Percentiles rank a stretch among this genome's conserved stretches.
phyloP scores from a whole-genome alignment of 2,329 filamentous ascomycete genomes.

The Aspergillus sp. region DNA sequence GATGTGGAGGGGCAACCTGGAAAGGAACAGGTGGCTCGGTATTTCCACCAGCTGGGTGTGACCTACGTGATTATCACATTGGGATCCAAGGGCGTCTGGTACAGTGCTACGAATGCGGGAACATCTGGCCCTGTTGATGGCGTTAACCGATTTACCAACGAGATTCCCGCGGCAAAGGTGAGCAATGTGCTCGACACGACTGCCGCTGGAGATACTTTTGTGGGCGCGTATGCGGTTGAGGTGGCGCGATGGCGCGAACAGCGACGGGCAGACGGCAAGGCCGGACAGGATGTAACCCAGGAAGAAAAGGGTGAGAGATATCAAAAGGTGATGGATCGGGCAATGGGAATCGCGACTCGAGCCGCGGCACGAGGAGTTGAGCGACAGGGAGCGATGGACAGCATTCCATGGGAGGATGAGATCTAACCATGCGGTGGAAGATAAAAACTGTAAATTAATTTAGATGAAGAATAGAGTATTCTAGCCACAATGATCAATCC shows the following conservation, averaged over 20 bases:
- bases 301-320: slow-evolving; percentile 32
- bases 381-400: slow-evolving; percentile 42
- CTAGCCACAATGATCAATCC: background rate
- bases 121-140: slow-evolving; percentile 36
- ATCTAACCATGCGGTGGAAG: slow-evolving; percentile 18
- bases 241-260: slow-evolving; percentile 52
- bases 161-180: slow-evolving; percentile 63
- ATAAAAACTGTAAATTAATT: slow-evolving; percentile 6
- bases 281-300: slow-evolving; percentile 39
- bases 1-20: slow-evolving; percentile 38
- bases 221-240: slow-evolving; percentile 77
- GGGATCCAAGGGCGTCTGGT: slow-evolving; percentile 70
- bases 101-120: slow-evolving; percentile 51
- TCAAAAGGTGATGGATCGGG: slow-evolving; percentile 42
- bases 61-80: slow-evolving; percentile 77
- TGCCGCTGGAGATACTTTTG: slow-evolving; percentile 90
- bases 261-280: slow-evolving; percentile 45
- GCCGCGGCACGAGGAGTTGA: slow-evolving; percentile 44
- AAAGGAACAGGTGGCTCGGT: slow-evolving; percentile 51
- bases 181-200: slow-evolving; percentile 81
- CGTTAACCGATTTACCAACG: slow-evolving; percentile 24
- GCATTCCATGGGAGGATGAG: slow-evolving; percentile 46
- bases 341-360: slow-evolving; percentile 37
- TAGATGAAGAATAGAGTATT: slow-evolving; percentile 4
- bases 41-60: slow-evolving; percentile 67